Conservation (phyloP, 495 filamentous ascomycete species). For the Penicillium dipodomyicola region DNA sequence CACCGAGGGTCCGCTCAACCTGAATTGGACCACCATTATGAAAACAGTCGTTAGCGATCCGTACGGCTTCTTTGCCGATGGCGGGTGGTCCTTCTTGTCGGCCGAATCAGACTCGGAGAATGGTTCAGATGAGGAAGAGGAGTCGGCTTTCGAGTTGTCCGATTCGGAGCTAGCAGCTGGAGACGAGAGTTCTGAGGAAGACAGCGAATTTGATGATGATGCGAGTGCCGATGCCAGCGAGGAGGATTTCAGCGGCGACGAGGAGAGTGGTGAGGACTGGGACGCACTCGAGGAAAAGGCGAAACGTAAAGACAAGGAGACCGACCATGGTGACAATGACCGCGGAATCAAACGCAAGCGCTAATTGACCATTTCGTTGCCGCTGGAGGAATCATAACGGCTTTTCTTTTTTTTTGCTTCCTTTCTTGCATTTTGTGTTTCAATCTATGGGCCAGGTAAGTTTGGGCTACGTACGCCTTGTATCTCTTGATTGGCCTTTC, state of each 20-base stretch:
- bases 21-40: constrained; percentile 99
- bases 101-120: constrained; percentile 87
- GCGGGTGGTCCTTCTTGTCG: constrained; percentile 91
- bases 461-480: background rate
- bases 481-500: background rate
- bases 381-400: background rate
- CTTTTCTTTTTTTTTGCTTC: background rate
- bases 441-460: background rate
- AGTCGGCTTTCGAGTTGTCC: constrained; percentile 84
- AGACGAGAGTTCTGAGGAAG: constrained; percentile 80
- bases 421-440: background rate
- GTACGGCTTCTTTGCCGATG: constrained; percentile 90
- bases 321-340: constrained; percentile 68
- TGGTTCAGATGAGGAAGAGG: constrained; percentile 75
- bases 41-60: constrained; percentile 95
- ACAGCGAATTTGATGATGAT: constrained; percentile 89
- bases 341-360: constrained; percentile 57
- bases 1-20: constrained; percentile 91
- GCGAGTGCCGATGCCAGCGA: constrained; percentile 75
- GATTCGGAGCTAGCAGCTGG: constrained; percentile 78
- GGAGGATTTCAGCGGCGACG: constrained; percentile 69
- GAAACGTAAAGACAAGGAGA: constrained; percentile 80
- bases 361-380: constrained; percentile 19
- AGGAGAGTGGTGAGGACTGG: constrained; percentile 87
- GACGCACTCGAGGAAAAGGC: constrained; percentile 90